These are phyloP conservation scores for Erigeron canadensis DNA, from an alignment of 129 eudicot genomes.

Conservation along the genomic window DNA sequence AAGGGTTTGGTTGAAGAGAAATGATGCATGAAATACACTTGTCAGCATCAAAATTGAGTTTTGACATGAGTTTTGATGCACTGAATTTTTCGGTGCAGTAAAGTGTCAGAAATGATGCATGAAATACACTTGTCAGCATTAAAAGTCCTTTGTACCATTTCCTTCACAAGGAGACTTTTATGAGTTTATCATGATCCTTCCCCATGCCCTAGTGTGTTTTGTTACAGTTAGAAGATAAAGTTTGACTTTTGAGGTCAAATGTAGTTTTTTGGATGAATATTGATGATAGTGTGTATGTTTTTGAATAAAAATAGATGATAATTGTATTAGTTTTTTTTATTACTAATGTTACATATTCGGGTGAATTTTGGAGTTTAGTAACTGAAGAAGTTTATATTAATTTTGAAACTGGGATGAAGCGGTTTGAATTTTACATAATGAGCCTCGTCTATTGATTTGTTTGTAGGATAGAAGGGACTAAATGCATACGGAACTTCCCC, in stretches of 20 bases:
- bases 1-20: not conserved
- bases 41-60: no score
- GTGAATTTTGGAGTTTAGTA: not conserved
- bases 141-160: not conserved
- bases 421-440: not conserved
- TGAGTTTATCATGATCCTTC: not conserved
- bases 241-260: conserved; percentile 9
- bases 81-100: no score
- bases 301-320: not conserved
- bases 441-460: not conserved
- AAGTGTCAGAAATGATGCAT: no score
- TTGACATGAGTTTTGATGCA: no score
- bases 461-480: conserved; percentile 20
- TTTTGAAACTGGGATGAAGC: not conserved
- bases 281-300: conserved; percentile 3
- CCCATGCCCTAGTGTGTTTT: conserved; percentile 15
- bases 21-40: no score
- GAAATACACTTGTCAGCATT: no score
- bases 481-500: conserved; percentile 45
- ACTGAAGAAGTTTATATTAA: not conserved
- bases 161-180: not conserved
- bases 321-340: not conserved
- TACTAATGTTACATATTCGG: no score
- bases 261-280: not conserved
- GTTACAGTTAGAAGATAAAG: not conserved